Conservation (phyloP, 2,329 filamentous ascomycete genomes). For the Didymella sp. region DNA sequence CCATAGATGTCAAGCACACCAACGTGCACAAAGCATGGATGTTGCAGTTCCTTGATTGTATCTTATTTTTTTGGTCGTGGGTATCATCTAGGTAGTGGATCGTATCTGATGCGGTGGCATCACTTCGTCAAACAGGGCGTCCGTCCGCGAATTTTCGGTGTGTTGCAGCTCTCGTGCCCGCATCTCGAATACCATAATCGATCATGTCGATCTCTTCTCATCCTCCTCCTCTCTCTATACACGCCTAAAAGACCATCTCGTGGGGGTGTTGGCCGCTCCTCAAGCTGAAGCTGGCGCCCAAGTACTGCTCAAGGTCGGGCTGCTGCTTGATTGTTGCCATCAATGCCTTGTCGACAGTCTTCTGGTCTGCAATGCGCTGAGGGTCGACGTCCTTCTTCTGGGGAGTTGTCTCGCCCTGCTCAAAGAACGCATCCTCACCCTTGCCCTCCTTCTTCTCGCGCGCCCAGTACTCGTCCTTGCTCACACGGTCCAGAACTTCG, state of each 20-base stretch:
- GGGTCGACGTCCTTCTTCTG: slow-evolving; percentile 92
- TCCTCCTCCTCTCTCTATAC: not conserved
- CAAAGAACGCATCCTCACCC: slow-evolving; percentile 97
- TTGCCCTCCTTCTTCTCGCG: slow-evolving; percentile 92
- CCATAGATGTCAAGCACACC: too few species aligned
- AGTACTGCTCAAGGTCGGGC: slow-evolving; percentile 88
- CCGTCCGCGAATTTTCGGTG: slow-evolving; percentile 13
- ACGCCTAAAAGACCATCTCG: slow-evolving; percentile 90
- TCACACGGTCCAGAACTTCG: slow-evolving; percentile 76
- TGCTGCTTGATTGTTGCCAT: slow-evolving; percentile 97
- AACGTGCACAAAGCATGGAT: too few species aligned
- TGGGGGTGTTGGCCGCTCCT: slow-evolving; percentile 99
- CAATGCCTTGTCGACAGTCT: slow-evolving; percentile 94
- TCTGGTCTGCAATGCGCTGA: slow-evolving; percentile 94
- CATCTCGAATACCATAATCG: slow-evolving; percentile 19
- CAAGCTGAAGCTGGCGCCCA: slow-evolving; percentile 93
- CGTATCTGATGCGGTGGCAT: slow-evolving; percentile 14
- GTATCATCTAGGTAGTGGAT: slow-evolving; percentile 25
- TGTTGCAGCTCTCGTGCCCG: slow-evolving; percentile 12
- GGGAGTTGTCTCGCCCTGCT: slow-evolving; percentile 87
- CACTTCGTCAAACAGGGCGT: slow-evolving; percentile 15
- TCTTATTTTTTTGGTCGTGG: slow-evolving; percentile 22
- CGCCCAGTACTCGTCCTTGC: slow-evolving; percentile 87
- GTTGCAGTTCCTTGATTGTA: slow-evolving; percentile 6
- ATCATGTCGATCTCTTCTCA: slow-evolving; percentile 8